These are phyloP conservation scores for Magnaporthiopsis poae DNA, from an alignment of 2,329 filamentous ascomycete species.

Conservation along the genomic window DNA sequence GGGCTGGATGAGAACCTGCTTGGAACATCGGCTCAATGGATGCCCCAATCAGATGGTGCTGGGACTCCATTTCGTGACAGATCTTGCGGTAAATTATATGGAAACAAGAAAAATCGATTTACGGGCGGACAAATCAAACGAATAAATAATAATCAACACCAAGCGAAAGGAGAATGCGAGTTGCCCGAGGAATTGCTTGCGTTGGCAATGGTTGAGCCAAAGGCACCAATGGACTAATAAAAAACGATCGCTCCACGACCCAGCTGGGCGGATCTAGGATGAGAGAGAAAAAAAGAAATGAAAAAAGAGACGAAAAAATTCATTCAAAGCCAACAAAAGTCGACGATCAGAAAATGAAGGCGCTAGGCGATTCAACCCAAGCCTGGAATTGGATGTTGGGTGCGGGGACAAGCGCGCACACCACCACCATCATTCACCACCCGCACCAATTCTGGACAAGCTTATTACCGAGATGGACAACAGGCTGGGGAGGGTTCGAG, in stretches of 20 bases:
- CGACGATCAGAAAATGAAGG: neutral
- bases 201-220: neutral
- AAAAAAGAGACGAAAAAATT: neutral
- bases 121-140: too few species aligned
- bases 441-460: neutral
- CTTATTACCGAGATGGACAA: neutral
- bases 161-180: neutral
- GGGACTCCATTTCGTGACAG: neutral
- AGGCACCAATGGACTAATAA: neutral
- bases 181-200: neutral
- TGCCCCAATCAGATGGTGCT: neutral
- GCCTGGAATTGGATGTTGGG: neutral
- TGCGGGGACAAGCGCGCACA: neutral
- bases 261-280: neutral
- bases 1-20: neutral
- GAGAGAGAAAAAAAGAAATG: neutral
- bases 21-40: too few species aligned
- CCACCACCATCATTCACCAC: neutral
- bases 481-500: neutral
- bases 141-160: neutral
- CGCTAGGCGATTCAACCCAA: neutral
- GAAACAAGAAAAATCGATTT: neutral
- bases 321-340: neutral
- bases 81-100: neutral
- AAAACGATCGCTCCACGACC: neutral